phyloP scores from a whole-genome alignment of 331 rosid species.

The Dryas integrifolia region DNA sequence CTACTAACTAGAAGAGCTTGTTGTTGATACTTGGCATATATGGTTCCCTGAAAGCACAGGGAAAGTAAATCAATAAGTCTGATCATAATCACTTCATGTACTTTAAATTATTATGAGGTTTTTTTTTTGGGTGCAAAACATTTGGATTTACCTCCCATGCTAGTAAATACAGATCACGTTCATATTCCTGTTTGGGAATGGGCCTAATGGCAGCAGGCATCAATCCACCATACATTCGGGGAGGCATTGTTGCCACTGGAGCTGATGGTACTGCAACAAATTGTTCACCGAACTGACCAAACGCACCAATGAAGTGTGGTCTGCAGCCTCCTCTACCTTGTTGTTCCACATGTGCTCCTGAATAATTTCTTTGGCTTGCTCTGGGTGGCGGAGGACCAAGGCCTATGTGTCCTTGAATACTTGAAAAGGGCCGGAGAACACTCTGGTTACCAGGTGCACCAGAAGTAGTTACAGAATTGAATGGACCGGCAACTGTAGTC shows the following conservation, averaged over 20 bases:
- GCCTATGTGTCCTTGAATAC: neutral
- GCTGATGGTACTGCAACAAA: neutral
- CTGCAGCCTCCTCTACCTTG: neutral
- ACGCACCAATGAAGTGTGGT: neutral
- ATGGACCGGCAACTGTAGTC: neutral
- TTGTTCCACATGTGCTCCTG: neutral
- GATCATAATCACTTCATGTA: neutral
- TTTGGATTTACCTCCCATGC: conserved; percentile 10
- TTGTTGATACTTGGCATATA: neutral
- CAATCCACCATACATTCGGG: neutral
- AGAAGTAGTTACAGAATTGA: neutral
- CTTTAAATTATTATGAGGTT: neutral
- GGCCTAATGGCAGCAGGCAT: neutral
- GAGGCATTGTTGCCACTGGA: neutral
- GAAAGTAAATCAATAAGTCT: neutral
- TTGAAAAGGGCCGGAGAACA: neutral
- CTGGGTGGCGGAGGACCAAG: neutral
- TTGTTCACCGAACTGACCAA: neutral
- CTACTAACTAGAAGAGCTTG: neutral
- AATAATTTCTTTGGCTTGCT: neutral
- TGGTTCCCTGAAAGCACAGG: conserved; percentile 12
- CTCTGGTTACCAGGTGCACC: neutral
- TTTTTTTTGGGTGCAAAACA: neutral
- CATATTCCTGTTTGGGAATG: too few relatives aligned
- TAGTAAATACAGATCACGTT: too few relatives aligned